phyloP scores from a whole-genome alignment of 371 early-diverging fungal genomes.

The Nematocida sp. region DNA sequence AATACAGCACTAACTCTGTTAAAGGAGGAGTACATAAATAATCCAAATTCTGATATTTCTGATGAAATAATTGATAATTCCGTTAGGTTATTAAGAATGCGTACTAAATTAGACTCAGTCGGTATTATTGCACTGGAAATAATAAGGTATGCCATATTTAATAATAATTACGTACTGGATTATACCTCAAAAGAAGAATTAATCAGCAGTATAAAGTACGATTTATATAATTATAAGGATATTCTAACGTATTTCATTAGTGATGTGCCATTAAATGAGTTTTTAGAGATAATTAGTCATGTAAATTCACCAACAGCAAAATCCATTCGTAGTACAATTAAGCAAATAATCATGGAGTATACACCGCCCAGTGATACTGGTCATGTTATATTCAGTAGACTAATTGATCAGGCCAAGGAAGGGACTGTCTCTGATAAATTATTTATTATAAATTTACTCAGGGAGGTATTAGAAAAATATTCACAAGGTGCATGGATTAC shows the following conservation, averaged over 20 bases:
- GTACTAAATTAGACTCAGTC: slow-evolving; percentile 40
- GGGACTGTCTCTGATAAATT: slow-evolving; percentile 26
- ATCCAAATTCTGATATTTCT: neutral
- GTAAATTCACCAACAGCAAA: slow-evolving; percentile 34
- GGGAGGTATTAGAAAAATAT: neutral
- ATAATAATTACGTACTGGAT: neutral
- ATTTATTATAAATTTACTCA: slow-evolving; percentile 30
- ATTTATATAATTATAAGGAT: slow-evolving; percentile 49
- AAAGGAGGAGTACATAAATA: slow-evolving; percentile 18
- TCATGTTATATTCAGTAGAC: neutral
- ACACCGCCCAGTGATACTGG: neutral
- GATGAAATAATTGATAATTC: slow-evolving; percentile 7
- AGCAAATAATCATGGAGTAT: slow-evolving; percentile 14
- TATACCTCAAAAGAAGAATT: slow-evolving; percentile 12
- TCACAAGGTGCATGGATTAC: slow-evolving; percentile 50
- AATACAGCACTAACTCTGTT: neutral
- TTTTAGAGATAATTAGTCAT: slow-evolving; percentile 33
- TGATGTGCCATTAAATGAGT: slow-evolving; percentile 31
- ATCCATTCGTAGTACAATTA: slow-evolving; percentile 9
- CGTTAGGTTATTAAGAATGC: neutral
- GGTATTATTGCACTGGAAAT: slow-evolving; percentile 33
- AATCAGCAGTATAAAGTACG: slow-evolving; percentile 39
- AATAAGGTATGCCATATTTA: slow-evolving; percentile 27
- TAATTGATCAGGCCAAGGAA: slow-evolving; percentile 13
- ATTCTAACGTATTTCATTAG: slow-evolving; percentile 31